Evolutionary conservation across 2,329 filamentous ascomycete genomes (phyloP), one percentile per base, ranked within the genome.

Genomic region (Aspergillus pseudonomiae): DNA sequence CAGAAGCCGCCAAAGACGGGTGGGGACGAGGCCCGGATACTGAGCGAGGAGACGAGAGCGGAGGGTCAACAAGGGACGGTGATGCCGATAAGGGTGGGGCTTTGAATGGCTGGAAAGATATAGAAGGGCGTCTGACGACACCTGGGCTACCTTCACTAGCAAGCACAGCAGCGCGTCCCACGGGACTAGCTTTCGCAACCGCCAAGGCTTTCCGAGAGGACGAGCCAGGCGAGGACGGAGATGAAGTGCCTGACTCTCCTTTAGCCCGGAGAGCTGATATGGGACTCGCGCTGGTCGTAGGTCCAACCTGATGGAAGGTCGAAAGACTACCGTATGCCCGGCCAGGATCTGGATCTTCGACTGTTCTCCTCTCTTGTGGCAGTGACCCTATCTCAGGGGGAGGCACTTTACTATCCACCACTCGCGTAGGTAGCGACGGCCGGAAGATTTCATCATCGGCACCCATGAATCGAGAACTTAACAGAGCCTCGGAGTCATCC

Each of bases 91-190:
- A 83, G 1, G 94, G 96, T 12, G 94, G 94, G 16, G 94, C 92
- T 78, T 99, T 99, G 82, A 99, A 99, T 0, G 94, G 94, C 70
- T 96, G 92, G 72, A 97, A 97, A 0, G 92, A 96, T 26, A 97
- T 87, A 0, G 93, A 97, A 7, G 91, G 89, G 59, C 93, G 88
- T 70, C 93, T 86, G 59, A 84, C 84, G 55, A 85, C 80, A 26
- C 78, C 62, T 81, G 77, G 59, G 79, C 84, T 62, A 79, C 83
- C 72, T 81, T 86, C 68, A 79, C 83, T 81, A 78, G 73, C 74
- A 52, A 78, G 68, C 34, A 69, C 68, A 28, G 74, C 74, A 50
- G 76, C 69, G 26, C 77, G 75, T 32, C 76, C 74, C 19, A 66
- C 61, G 30, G 74, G 70, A 30, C 73, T 70, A 39, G 76, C 71